These are phyloP conservation scores for Alternaria infectoria DNA, from an alignment of 2,329 filamentous ascomycete genomes.

Conservation along the genomic window DNA sequence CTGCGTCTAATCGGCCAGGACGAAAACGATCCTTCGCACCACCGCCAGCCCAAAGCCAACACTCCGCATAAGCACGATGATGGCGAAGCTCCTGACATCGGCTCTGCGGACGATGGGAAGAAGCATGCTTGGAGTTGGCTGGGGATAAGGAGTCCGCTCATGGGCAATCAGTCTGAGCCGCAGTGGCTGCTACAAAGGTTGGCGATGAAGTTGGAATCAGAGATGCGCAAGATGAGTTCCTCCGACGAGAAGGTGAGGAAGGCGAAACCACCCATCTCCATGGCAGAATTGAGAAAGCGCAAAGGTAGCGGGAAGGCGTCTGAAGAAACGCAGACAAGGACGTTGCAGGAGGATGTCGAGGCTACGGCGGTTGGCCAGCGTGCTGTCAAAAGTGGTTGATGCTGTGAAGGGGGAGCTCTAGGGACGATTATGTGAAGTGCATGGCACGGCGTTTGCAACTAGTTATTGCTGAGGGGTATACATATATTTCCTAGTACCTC, in stretches of 20 bases:
- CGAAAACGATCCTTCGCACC: constrained; percentile 48
- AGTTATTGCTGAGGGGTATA: not conserved
- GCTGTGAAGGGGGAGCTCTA: constrained; percentile 1
- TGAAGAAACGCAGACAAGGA: constrained; percentile 7
- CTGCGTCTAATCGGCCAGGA: constrained; percentile 47
- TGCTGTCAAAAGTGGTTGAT: not conserved
- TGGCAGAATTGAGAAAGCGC: constrained; percentile 30
- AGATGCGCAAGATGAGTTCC: constrained; percentile 42
- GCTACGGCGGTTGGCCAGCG: constrained; percentile 14
- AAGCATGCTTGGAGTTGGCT: constrained; percentile 79
- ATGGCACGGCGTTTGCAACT: not conserved
- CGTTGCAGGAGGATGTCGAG: constrained; percentile 14
- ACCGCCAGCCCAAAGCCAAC: constrained; percentile 37
- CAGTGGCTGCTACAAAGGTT: constrained; percentile 76
- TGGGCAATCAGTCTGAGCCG: constrained; percentile 71
- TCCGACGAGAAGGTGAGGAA: constrained; percentile 18
- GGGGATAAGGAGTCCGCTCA: constrained; percentile 70
- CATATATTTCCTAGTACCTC: not conserved
- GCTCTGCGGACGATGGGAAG: constrained; percentile 38
- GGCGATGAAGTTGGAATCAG: constrained; percentile 59
- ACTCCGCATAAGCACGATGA: constrained; percentile 18
- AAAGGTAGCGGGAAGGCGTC: constrained; percentile 1
- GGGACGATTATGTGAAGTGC: not conserved
- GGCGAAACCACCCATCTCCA: constrained; percentile 42
- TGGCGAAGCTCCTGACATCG: constrained; percentile 36